A percentile compares a stretch with the other conserved stretches of the same genome.
Evolutionary conservation across 768 basidiomycete species (phyloP).

Genomic region (Neoboletus brunneissimus): DNA sequence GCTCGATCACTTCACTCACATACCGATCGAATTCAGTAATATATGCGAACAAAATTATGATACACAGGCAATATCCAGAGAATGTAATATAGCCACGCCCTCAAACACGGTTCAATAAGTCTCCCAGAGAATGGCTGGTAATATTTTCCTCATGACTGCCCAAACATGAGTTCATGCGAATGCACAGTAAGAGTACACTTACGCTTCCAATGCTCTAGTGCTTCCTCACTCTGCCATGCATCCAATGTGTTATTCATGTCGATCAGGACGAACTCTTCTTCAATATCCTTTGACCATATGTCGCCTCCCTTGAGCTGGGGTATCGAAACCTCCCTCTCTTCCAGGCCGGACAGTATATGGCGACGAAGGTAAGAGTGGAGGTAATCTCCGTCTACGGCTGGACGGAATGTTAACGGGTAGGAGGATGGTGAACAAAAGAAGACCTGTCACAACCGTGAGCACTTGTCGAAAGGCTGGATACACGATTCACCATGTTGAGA

Average conservation of each 20-base stretch:
- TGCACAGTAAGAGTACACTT: constrained; percentile 26
- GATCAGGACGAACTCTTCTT: constrained; percentile 52
- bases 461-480: not conserved
- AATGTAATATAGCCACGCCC: not conserved
- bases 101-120: constrained; percentile 49
- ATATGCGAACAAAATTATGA: too few species aligned
- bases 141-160: constrained; percentile 75
- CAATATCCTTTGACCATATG: constrained; percentile 27
- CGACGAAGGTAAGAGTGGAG: constrained; percentile 66
- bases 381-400: constrained; percentile 53
- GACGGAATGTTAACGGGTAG: constrained; percentile 56
- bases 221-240: constrained; percentile 62
- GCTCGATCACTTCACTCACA: not conserved
- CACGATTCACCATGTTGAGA: constrained; percentile 65
- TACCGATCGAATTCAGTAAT: not conserved
- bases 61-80: not conserved
- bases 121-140: constrained; percentile 75
- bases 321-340: constrained; percentile 53
- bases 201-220: constrained; percentile 76
- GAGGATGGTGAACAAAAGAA: constrained; percentile 73
- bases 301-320: constrained; percentile 33
- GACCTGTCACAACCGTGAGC: constrained; percentile 47
- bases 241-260: constrained; percentile 63
- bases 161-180: constrained; percentile 4
- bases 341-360: constrained; percentile 52